These are phyloP conservation scores for Populus deltoides DNA, from an alignment of 345 rosid genomes.

Conservation along the genomic window DNA sequence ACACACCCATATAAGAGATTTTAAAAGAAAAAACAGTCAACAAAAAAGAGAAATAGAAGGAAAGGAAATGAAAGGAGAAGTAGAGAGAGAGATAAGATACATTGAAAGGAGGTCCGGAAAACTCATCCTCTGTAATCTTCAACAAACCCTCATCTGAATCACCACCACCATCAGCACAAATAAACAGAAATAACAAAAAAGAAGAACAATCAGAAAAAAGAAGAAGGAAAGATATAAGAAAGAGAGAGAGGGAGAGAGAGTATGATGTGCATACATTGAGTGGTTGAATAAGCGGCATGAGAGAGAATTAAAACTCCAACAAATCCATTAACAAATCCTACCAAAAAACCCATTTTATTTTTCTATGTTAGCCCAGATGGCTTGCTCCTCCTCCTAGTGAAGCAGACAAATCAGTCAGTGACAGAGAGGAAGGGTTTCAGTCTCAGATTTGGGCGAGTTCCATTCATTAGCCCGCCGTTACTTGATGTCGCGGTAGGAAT, in stretches of 20 bases:
- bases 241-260: background rate
- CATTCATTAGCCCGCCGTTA: background rate
- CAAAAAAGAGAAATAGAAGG: background rate
- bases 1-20: background rate
- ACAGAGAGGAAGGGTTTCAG: background rate
- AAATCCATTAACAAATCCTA: conserved; percentile 59
- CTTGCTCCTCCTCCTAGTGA: too few species aligned
- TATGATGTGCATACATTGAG: conserved; percentile 52
- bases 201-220: background rate
- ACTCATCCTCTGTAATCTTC: conserved; percentile 92
- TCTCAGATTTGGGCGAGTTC: background rate
- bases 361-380: too few species aligned
- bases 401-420: too few species aligned
- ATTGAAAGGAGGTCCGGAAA: conserved; percentile 67
- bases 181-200: background rate
- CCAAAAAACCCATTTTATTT: conserved; percentile 38
- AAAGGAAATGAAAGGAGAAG: background rate
- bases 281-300: conserved; percentile 89
- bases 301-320: conserved; percentile 64
- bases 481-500: too few species aligned
- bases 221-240: background rate
- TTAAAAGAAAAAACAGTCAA: background rate
- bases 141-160: conserved; percentile 75
- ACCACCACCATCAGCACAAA: conserved; percentile 2
- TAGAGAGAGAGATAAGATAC: conserved; percentile 25